Conservation (phyloP, 306 rosid species). For the Parietaria judaica region DNA sequence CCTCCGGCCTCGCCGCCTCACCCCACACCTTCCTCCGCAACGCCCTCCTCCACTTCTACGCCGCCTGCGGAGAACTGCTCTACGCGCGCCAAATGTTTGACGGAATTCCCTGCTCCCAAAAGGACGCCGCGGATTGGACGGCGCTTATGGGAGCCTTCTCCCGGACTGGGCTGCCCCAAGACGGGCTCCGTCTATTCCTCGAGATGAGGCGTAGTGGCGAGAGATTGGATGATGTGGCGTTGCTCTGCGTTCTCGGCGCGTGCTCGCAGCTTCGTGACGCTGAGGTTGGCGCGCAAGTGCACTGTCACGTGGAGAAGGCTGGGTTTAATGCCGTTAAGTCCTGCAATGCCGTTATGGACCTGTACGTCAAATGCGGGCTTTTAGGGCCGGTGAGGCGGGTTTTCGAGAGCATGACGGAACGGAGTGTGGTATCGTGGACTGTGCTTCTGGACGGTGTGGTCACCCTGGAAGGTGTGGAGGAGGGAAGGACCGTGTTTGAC, state of each 20-base stretch:
- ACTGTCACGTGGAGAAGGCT: conserved; percentile 32
- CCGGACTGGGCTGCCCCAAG: conserved; percentile 22
- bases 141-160: conserved; percentile 39
- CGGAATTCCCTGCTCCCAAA: conserved; percentile 52
- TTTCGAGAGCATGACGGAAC: conserved; percentile 42
- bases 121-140: conserved; percentile 64
- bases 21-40: conserved; percentile 52
- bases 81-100: conserved; percentile 43
- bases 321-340: conserved; percentile 37
- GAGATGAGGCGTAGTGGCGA: conserved; percentile 36
- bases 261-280: conserved; percentile 39
- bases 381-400: conserved; percentile 41
- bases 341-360: conserved; percentile 58
- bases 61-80: background rate
- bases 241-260: conserved; percentile 34
- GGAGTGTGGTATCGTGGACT: conserved; percentile 69
- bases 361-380: conserved; percentile 55
- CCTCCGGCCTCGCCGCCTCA: conserved; percentile 33
- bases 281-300: conserved; percentile 35
- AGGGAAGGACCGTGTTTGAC: conserved; percentile 53
- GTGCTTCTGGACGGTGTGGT: conserved; percentile 57
- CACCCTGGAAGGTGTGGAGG: conserved; percentile 48
- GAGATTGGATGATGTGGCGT: conserved; percentile 38
- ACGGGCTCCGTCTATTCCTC: conserved; percentile 33
- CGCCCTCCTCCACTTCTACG: conserved; percentile 49